Conservation (phyloP, 192 early-diverging fungal genomes). For the Backusella sp. region DNA sequence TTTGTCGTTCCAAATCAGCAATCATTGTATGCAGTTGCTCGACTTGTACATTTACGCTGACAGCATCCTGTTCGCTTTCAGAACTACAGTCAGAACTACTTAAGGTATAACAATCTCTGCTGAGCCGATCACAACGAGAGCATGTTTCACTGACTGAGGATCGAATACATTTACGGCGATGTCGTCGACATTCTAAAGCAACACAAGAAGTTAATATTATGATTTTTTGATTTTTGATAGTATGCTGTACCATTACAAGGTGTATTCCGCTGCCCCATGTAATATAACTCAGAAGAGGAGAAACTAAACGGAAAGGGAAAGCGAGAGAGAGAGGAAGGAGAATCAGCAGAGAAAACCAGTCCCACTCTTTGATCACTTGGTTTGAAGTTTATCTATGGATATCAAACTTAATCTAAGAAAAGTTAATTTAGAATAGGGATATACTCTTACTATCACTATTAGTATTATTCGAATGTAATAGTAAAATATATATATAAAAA, state of each 20-base stretch:
- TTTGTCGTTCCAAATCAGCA: neutral
- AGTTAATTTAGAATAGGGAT: too few relatives aligned
- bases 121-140: neutral
- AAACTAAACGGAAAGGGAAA: neutral
- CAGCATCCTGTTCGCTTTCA: neutral
- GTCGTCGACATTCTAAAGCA: neutral
- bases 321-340: neutral
- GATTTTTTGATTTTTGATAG: neutral
- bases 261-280: neutral
- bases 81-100: neutral
- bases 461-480: too few relatives aligned
- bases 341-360: neutral
- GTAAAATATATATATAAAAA: neutral
- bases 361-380: neutral
- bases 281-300: neutral
- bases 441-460: too few relatives aligned
- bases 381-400: neutral
- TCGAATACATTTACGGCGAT: slow-evolving; percentile 2
- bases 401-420: neutral
- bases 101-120: neutral
- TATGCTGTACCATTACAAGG: neutral
- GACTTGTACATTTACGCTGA: neutral
- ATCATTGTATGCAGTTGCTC: neutral
- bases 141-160: neutral
- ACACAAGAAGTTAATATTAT: neutral